These are phyloP conservation scores for Ceratobasidium sp. DNA, from an alignment of 1,284 basidiomycete species.

Conservation along the genomic window DNA sequence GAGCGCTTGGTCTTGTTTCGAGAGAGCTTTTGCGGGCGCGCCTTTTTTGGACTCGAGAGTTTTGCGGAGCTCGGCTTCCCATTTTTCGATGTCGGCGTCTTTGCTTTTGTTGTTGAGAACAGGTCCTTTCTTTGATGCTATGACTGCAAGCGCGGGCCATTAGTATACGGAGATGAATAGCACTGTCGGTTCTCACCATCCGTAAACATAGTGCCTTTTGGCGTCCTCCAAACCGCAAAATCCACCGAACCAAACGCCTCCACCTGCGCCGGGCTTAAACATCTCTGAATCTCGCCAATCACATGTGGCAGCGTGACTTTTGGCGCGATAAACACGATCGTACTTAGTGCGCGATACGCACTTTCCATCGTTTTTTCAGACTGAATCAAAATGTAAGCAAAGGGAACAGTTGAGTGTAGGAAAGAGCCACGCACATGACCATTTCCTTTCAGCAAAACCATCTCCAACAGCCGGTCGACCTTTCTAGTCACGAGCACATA, in stretches of 20 bases:
- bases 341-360: constrained; percentile 77
- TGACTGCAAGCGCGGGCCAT: constrained; percentile 59
- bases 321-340: constrained; percentile 83
- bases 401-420: not conserved
- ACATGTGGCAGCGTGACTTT: constrained; percentile 72
- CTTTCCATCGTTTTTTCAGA: constrained; percentile 58
- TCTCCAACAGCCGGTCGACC: constrained; percentile 63
- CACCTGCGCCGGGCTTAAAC: constrained; percentile 70
- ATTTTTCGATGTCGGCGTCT: constrained; percentile 85
- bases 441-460: constrained; percentile 58
- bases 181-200: constrained; percentile 66
- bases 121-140: constrained; percentile 66
- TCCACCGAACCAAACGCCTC: constrained; percentile 76
- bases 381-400: constrained; percentile 27
- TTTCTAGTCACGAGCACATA: constrained; percentile 66
- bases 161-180: constrained; percentile 5
- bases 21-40: constrained; percentile 63
- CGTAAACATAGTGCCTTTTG: constrained; percentile 78
- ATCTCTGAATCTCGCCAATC: constrained; percentile 70
- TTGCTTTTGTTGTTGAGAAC: constrained; percentile 76
- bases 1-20: constrained; percentile 84
- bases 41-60: constrained; percentile 80
- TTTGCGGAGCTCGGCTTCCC: constrained; percentile 93
- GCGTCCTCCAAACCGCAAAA: constrained; percentile 84
- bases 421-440: not conserved